These are phyloP conservation scores for Pseudomassariella vexata DNA, from an alignment of 2,329 filamentous ascomycete genomes.

Conservation along the genomic window DNA sequence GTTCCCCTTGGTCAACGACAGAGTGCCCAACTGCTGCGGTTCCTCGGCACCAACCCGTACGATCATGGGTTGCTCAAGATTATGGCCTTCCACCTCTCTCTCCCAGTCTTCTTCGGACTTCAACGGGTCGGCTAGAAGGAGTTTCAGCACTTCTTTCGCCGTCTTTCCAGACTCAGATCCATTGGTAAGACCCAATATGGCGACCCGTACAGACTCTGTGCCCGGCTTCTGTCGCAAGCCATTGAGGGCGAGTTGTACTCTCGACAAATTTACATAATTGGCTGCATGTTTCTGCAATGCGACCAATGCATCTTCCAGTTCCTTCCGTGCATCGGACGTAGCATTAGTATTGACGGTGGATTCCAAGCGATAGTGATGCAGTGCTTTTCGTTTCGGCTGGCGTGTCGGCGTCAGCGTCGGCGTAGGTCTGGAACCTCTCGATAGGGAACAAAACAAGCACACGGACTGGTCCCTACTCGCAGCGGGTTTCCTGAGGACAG, in stretches of 20 bases:
- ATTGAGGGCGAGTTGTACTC: slow-evolving; percentile 65
- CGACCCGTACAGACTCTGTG: slow-evolving; percentile 52
- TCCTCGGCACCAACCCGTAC: slow-evolving; percentile 46
- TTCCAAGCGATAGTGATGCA: slow-evolving; percentile 15
- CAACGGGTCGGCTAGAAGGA: slow-evolving; percentile 67
- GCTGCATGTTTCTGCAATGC: slow-evolving; percentile 57
- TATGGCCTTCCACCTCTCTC: slow-evolving; percentile 46
- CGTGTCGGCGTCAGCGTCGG: slow-evolving; percentile 8
- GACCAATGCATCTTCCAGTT: slow-evolving; percentile 54
- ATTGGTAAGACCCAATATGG: slow-evolving; percentile 44
- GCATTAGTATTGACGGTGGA: slow-evolving; percentile 13
- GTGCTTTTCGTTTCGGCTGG: slow-evolving; percentile 15
- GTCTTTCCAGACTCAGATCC: slow-evolving; percentile 34
- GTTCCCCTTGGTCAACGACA: slow-evolving; percentile 31
- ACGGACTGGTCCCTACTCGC: slow-evolving; percentile 11
- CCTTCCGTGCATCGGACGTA: slow-evolving; percentile 31
- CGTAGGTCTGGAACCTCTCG: too few relatives aligned
- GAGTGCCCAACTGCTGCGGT: slow-evolving; percentile 31
- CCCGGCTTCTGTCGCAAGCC: slow-evolving; percentile 54
- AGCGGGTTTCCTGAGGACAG: slow-evolving; percentile 7
- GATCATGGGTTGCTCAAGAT: slow-evolving; percentile 52
- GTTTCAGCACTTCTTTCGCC: slow-evolving; percentile 60
- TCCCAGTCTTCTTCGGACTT: slow-evolving; percentile 62
- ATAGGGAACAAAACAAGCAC: slow-evolving; percentile 26
- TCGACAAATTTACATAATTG: slow-evolving; percentile 60